Evolutionary conservation across 768 basidiomycete genomes (phyloP), one percentile per base, ranked within the genome.

Genomic region (Brasilioporus rufonigricans): DNA sequence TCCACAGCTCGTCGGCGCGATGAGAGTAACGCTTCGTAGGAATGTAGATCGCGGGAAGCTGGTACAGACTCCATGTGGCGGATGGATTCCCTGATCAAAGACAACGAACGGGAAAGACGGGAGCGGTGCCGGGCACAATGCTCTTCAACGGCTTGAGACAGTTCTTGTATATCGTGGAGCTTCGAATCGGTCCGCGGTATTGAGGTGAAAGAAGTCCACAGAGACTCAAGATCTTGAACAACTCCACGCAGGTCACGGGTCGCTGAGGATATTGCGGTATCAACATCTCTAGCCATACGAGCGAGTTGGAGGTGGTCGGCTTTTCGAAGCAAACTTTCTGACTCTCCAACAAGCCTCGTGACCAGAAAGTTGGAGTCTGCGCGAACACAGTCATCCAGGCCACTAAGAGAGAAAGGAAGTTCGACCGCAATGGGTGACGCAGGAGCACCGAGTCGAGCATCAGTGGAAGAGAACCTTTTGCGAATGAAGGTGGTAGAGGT

Each of bases 371-470:
- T 91, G 43, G 80, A 80, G 65, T 90, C 85, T 13, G 79, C 66
- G 29, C 91, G 85, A 54, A 91, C 85, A 50, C 75, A 73, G 39
- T 81, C 79, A 64, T 95, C 87, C 35, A 93, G 72, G 38, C 73
- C 70, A 35, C 76, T 58, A 32, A 84, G 71, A 53, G 87, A 82
- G 63, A 90, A 78, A 3, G 84, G 82, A 16, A 80, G 64, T 48
- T 78, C 76, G 16, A 75, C 57, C 11, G 67, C 32, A 39, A 64
- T 54, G 6, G 68, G 65, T 32, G 73, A 62, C 49, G 70, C 71
- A 23, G 74, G 53, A 38, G 64, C 56, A 18, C 69, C 73, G 8
- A 77, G 63, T 47, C 68, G 74, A 49, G 76, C 61, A 3, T 59
- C 58, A n/a, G 61, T 50, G 2, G 73, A 72, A 18, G 76, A 71